Evolutionary conservation across 768 basidiomycete species (phyloP), one percentile per base, ranked within the genome.

Genomic region (Boletus pseudopeckii): DNA sequence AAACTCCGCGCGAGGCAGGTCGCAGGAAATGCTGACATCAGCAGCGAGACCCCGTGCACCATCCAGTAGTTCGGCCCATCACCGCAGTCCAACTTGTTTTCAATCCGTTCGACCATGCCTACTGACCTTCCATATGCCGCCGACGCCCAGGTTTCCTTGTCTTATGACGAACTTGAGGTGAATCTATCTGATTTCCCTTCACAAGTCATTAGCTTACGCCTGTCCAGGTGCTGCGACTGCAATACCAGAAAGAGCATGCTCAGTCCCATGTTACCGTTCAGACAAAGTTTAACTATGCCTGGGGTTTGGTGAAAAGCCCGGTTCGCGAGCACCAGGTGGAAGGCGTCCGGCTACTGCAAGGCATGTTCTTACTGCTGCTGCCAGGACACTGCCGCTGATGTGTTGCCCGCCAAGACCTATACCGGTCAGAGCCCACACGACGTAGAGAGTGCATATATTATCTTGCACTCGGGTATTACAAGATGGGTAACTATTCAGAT

Each of bases 241-340:
- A 98, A 66, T 95, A 96, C 73, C 82, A 92, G 78, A 92, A 86
- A 71, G 96, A 99, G 69, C 75, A 84, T 18, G 76, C 81, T 1
- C 86, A 92, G 58, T 80, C 83, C 46, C 93, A 96, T 71, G 81
- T 97, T 54, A 92, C 92, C 10, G 81, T 87, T 7, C 97, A 99
- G 74, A 96, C 94, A 38, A 95, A 92, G 70, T 99, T 99, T 77
- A 98, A 98, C 75, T 95, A 88, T 71, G 84, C 92, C 38, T 97
- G 96, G 96, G 96, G 96, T 3, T 77, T 96, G 32, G 91, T 98
- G 48, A 98, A 98, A 77, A 92, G 90, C 63, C 90, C 89, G 13
- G 71, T 82, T 61, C 80, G 82, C 39, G 86, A 90, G 30, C 81
- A 97, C 63, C 94, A 98, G 65, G 90, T 88, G 0, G 90, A 97